Conservation (phyloP, 2,329 filamentous ascomycete species). For the Proliferodiscus dingleyae region DNA sequence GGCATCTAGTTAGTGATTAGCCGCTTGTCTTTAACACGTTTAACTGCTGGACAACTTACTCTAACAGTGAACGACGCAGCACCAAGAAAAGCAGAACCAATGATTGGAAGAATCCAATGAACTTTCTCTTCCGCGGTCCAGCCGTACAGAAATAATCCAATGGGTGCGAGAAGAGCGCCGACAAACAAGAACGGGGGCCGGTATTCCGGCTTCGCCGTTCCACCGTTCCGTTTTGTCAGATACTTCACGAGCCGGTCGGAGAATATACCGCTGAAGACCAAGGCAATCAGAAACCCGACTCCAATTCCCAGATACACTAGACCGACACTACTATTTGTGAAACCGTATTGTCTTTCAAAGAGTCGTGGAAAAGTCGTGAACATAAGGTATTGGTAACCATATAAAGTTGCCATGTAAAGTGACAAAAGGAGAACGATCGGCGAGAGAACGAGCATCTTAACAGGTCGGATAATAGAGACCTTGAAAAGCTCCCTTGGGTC, state of each 20-base stretch:
- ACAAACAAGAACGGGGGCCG: slow-evolving; percentile 38
- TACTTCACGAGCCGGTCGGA: slow-evolving; percentile 37
- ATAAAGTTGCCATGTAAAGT: slow-evolving; percentile 31
- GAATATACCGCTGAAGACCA: slow-evolving; percentile 18
- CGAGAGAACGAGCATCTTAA: slow-evolving; percentile 33
- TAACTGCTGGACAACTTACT: neutral
- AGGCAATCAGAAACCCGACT: slow-evolving; percentile 7
- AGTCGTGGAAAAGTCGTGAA: slow-evolving; percentile 35
- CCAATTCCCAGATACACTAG: slow-evolving; percentile 33
- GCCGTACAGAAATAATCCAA: slow-evolving; percentile 42
- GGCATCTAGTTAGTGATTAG: slow-evolving; percentile 22
- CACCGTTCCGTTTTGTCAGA: slow-evolving; percentile 40
- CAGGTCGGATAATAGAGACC: slow-evolving; percentile 31
- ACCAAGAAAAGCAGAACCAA: slow-evolving; percentile 37
- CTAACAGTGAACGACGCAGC: slow-evolving; percentile 16
- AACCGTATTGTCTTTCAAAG: slow-evolving; percentile 32
- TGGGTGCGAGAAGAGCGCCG: slow-evolving; percentile 34
- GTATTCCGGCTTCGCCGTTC: slow-evolving; percentile 32
- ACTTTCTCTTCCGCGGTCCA: slow-evolving; percentile 37
- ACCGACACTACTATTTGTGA: slow-evolving; percentile 31
- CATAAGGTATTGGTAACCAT: slow-evolving; percentile 33
- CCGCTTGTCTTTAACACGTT: neutral
- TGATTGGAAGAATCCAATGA: slow-evolving; percentile 40
- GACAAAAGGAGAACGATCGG: slow-evolving; percentile 31
- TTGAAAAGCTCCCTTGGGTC: slow-evolving; percentile 27